Percentiles rank a stretch among this genome's conserved stretches.
Evolutionary conservation across 345 rosid genomes (phyloP).

Genomic region (Arabidopsis suecica): DNA sequence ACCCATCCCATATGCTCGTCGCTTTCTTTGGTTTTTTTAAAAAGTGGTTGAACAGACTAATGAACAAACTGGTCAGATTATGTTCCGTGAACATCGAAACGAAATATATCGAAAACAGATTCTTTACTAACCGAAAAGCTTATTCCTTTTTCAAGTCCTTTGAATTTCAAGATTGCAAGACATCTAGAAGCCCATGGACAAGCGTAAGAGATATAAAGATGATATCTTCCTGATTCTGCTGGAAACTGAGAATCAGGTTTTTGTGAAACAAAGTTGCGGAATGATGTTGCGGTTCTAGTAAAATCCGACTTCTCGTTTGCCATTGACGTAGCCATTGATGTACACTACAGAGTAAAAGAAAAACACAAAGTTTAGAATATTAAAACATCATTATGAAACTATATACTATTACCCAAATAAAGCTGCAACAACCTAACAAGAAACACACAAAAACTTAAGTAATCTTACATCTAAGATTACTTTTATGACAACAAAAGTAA

Average conservation of each 20-base stretch:
- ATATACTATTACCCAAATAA: neutral
- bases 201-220: slow-evolving; percentile 87
- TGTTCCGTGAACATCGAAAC: neutral
- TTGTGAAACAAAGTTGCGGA: slow-evolving; percentile 62
- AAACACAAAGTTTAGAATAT: slow-evolving; percentile 3
- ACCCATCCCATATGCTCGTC: slow-evolving; percentile 94
- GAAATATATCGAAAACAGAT: neutral
- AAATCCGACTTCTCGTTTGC: neutral
- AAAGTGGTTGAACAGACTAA: slow-evolving; percentile 79
- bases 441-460: neutral
- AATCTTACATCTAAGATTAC: neutral
- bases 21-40: slow-evolving; percentile 74
- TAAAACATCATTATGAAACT: neutral
- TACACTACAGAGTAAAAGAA: neutral
- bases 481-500: slow-evolving; percentile 3
- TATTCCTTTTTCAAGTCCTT: slow-evolving; percentile 81
- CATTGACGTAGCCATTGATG: slow-evolving; percentile 32
- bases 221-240: slow-evolving; percentile 82
- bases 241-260: slow-evolving; percentile 67
- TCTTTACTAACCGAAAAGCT: slow-evolving; percentile 63
- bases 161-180: slow-evolving; percentile 72
- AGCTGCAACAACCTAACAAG: slow-evolving; percentile 2
- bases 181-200: slow-evolving; percentile 96
- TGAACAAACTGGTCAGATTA: neutral
- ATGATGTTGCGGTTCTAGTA: slow-evolving; percentile 68